Evolutionary conservation across 2,329 filamentous ascomycete genomes (phyloP).

Genomic region (Calonectria pteridis): DNA sequence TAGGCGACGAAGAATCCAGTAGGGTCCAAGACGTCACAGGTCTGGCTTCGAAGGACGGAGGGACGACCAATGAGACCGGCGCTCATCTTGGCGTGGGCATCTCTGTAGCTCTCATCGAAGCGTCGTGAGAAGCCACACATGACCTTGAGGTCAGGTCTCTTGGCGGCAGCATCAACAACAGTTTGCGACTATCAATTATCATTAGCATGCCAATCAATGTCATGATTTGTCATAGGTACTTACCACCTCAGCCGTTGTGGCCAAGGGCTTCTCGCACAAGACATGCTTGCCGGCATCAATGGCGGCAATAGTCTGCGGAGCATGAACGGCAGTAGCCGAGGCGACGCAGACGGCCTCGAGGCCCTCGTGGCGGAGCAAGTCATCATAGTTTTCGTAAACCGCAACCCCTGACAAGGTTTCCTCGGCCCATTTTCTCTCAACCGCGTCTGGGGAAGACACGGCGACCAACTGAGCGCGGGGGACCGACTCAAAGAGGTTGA

Average conservation of each 20-base stretch:
- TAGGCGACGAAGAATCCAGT: constrained; percentile 77
- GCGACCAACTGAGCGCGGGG: constrained; percentile 63
- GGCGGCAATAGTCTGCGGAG: constrained; percentile 67
- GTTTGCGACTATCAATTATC: not conserved
- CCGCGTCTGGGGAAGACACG: constrained; percentile 60
- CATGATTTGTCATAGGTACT: not conserved
- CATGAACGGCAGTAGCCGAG: constrained; percentile 65
- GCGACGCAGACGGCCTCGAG: constrained; percentile 57
- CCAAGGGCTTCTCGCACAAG: constrained; percentile 71
- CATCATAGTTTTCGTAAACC: constrained; percentile 59
- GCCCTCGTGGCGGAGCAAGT: constrained; percentile 57
- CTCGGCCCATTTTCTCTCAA: constrained; percentile 59
- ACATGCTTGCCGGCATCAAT: constrained; percentile 68
- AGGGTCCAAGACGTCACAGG: constrained; percentile 75
- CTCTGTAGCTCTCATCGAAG: constrained; percentile 75
- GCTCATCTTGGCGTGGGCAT: constrained; percentile 66
- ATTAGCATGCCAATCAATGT: not conserved
- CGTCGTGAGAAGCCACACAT: constrained; percentile 54
- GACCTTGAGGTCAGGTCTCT: constrained; percentile 71
- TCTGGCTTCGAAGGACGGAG: constrained; percentile 73
- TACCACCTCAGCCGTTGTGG: constrained; percentile 57
- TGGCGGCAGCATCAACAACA: constrained; percentile 30
- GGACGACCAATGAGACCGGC: constrained; percentile 70
- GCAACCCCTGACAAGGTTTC: constrained; percentile 57
- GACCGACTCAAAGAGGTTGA: constrained; percentile 59